Base-by-base conservation (phyloP, 2,329 filamentous ascomycete species). In the Myriangium duriaei region DNA sequence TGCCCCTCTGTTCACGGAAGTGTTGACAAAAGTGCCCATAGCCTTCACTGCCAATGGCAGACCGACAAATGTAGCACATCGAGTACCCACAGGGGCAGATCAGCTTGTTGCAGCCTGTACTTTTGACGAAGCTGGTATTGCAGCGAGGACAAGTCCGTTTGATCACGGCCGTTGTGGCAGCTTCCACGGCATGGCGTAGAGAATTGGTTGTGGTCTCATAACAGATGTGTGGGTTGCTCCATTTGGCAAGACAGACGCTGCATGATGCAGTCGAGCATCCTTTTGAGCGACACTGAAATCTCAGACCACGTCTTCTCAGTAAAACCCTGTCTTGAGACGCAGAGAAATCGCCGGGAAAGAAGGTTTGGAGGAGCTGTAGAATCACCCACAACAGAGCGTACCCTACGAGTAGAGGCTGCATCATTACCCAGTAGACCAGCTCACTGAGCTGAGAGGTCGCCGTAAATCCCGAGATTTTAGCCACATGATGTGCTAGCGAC, bases 21-120 rank as follows among this genome's bases (percentile, higher is more conserved):
- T 96, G 91, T 55, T 94, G 82, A 57, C 91, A 98, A 54, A 95
- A 98, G 59, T 98, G 91, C 28, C 76, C 71, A 58, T 98, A 96
- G 1, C 88, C 87, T 55, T 87, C 79, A 2, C 63, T 61, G 34
- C 72, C 64, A 12, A 71, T 61, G n/a, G 64, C 60, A 30, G 60
- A 54, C 29, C 91, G 82, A 59, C 91, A 98, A 32, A 96, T 76
- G 54, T 98, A 98, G 58, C 91, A 98, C 88, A 96, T 96, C 49
- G 82, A 81, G 62, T 96, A 96, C 6, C 91, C 91, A 60, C 91
- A 98, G 11, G 86, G 78, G 55, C 91, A 96, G 4, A 85, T 88
- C 29, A 98, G 71, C 63, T 96, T 96, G 67, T 98, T 98, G 71
- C 91, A 98, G 51, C 91, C 91, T 16, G 79, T 78, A 5, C 77